Conservation (phyloP, 495 filamentous ascomycete genomes). For the Neurospora intermedia region DNA sequence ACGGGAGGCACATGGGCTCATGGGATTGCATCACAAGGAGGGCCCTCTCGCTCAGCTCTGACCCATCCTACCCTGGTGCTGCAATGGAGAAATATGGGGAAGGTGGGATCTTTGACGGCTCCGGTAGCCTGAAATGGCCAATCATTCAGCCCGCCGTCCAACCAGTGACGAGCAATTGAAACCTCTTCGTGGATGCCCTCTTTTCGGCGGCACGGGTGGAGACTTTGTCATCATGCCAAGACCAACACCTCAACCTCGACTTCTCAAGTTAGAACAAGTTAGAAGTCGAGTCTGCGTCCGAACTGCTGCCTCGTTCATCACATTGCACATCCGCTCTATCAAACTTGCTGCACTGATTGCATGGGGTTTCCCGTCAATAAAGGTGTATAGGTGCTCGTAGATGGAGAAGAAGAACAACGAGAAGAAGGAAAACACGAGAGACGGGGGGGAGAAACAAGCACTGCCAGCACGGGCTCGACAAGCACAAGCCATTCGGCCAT, state of each 20-base stretch:
- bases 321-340: not conserved
- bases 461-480: not conserved
- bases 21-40: not conserved
- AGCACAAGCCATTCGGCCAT: not conserved
- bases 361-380: not conserved
- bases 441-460: not conserved
- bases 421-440: not conserved
- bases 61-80: not conserved
- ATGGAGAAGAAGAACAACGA: not conserved
- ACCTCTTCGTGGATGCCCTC: not conserved
- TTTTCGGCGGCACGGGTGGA: not conserved
- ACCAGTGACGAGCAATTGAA: not conserved
- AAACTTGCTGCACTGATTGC: not conserved
- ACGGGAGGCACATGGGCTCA: not conserved
- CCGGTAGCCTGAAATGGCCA: not conserved
- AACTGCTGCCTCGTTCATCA: not conserved
- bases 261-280: not conserved
- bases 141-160: not conserved
- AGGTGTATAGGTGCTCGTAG: not conserved
- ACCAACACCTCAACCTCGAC: not conserved
- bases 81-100: not conserved
- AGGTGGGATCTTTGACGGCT: not conserved
- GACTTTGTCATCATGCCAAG: not conserved
- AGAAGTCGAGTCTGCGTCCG: not conserved
- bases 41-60: not conserved